Base-by-base conservation (phyloP, 2,329 filamentous ascomycete species). In the Hymenoscyphus fraxineus region DNA sequence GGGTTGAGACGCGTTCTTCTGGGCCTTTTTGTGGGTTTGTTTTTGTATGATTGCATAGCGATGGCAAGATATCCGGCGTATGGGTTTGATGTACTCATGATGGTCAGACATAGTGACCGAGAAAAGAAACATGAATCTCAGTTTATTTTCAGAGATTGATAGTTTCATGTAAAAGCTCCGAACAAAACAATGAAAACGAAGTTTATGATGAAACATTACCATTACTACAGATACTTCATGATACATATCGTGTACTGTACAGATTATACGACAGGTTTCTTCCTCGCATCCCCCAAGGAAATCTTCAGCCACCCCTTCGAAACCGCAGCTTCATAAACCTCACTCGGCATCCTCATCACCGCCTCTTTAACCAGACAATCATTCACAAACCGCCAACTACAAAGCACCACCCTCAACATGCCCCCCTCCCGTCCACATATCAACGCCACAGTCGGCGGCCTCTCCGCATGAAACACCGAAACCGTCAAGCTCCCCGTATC, bases 341-440 rank as follows among this genome's bases (percentile, higher is more conserved):
- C 51, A 4, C 63, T 68, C 41, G 68, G 56, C 59, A 67, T 68
- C 7, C 68, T 44, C 55, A 70, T 38, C 2, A 72, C 68, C 10
- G 59, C 64, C 64, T 70, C 68, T 31, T 65, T 61, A 56, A 60
- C 60, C 22, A 64, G 60, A n/a, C 63, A 66, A 16, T 64, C 60
- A 27, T 64, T 70, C 1, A 22, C 59, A 44, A 60, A 64, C 41
- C 70, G 65, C 55, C 69, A 72, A 19, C 68, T 69, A 56, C 73
- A 76, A 13, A 73, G 54, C 13, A 76, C 64, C 1, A 72, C 72
- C 7, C 73, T 65, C 44, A 73, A 59, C 73, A 76, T 76, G 0
- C 75, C 75, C 5, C 74, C 72, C 61, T 76, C 73, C 2, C 67
- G 65, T 12, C 73, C 75, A 47, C 70, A 73, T 27, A 76, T 64